Percentiles rank a stretch among this genome's conserved stretches.
Evolutionary conservation across 1,139 yeast species (phyloP).

Genomic region (Casaregolazyma lundiana): DNA sequence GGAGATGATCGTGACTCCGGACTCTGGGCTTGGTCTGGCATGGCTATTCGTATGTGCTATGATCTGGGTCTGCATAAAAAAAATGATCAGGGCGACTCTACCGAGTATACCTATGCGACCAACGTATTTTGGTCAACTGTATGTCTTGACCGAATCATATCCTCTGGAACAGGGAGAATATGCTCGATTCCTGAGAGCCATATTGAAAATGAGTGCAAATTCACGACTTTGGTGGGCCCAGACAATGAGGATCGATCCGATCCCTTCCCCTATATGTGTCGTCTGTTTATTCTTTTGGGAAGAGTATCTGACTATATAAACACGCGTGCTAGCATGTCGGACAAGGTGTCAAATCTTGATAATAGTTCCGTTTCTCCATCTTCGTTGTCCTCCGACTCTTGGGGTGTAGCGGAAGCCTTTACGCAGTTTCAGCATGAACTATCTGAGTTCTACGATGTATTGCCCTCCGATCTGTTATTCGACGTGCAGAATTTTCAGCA

Average conservation of each 20-base stretch:
- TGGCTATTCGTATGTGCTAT: constrained; percentile 30
- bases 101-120: not conserved
- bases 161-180: constrained; percentile 29
- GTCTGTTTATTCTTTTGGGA: constrained; percentile 25
- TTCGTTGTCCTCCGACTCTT: constrained; percentile 7
- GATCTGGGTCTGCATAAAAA: constrained; percentile 29
- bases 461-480: constrained; percentile 27
- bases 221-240: constrained; percentile 13
- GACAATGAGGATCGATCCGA: constrained; percentile 20
- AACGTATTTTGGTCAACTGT: constrained; percentile 29
- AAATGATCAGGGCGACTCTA: constrained; percentile 13
- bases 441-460: constrained; percentile 24
- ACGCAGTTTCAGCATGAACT: constrained; percentile 23
- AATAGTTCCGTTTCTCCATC: constrained; percentile 5
- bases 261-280: constrained; percentile 29
- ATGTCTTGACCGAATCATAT: constrained; percentile 28
- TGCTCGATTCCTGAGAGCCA: constrained; percentile 22
- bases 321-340: not conserved
- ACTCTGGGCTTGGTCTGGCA: constrained; percentile 30
- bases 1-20: constrained; percentile 30
- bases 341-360: constrained; percentile 4
- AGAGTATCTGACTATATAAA: constrained; percentile 27
- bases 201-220: constrained; percentile 18
- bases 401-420: constrained; percentile 17
- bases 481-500: constrained; percentile 29